These are phyloP conservation scores for Dioscorea alata DNA, from an alignment of 106 monocot species.

Conservation along the genomic window DNA sequence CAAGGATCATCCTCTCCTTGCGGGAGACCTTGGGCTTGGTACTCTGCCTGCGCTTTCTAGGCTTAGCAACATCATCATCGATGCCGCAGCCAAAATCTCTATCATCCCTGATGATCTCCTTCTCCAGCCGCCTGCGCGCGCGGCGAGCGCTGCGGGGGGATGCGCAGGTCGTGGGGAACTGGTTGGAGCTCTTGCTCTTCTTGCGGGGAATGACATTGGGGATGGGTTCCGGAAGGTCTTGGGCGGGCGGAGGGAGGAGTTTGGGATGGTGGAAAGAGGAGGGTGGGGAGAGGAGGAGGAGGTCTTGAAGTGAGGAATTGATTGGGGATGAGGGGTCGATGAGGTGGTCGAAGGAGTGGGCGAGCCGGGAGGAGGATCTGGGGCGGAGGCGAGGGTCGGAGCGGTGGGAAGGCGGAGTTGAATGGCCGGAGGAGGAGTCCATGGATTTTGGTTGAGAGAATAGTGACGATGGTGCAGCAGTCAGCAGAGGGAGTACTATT, in stretches of 20 bases:
- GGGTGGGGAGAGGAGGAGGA: slow-evolving; percentile 52
- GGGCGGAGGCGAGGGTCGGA: background rate
- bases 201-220: slow-evolving; percentile 4
- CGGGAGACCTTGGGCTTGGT: slow-evolving; percentile 5
- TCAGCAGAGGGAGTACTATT: background rate
- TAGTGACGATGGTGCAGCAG: background rate
- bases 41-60: slow-evolving; percentile 36
- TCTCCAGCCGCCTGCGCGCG: slow-evolving; percentile 45
- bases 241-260: slow-evolving; percentile 4
- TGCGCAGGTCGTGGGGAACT: slow-evolving; percentile 14
- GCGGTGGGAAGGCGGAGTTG: slow-evolving; percentile 21
- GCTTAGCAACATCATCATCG: slow-evolving; percentile 30
- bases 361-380: too few relatives aligned
- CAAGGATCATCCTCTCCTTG: slow-evolving; percentile 23
- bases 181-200: slow-evolving; percentile 22
- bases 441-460: slow-evolving; percentile 3
- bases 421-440: slow-evolving; percentile 6
- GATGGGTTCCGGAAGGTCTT: slow-evolving; percentile 28
- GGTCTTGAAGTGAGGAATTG: slow-evolving; percentile 38
- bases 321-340: slow-evolving; percentile 14
- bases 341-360: slow-evolving; percentile 1
- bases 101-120: slow-evolving; percentile 39
- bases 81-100: slow-evolving; percentile 3
- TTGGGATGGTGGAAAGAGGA: slow-evolving; percentile 21
- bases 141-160: slow-evolving; percentile 46